These are phyloP conservation scores for Elongisporangium undulatum DNA, from an alignment of 352 stramenopile genomes.

Conservation along the genomic window DNA sequence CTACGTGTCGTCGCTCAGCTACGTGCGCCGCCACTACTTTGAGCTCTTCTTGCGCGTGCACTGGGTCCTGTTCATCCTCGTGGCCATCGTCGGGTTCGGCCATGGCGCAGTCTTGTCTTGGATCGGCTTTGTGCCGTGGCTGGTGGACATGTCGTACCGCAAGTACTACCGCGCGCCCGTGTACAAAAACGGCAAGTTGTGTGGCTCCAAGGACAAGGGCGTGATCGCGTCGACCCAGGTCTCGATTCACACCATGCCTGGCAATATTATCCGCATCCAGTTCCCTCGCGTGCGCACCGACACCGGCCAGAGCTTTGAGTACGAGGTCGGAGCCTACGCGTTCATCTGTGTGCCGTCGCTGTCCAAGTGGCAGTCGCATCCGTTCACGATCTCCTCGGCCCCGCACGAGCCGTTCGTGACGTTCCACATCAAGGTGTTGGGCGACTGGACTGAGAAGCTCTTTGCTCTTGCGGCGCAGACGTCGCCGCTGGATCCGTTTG, in stretches of 20 bases:
- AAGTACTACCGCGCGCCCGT: slow-evolving; percentile 18
- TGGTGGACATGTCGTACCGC: slow-evolving; percentile 35
- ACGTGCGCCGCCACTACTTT: slow-evolving; percentile 44
- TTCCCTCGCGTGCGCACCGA: slow-evolving; percentile 34
- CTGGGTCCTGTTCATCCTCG: slow-evolving; percentile 42
- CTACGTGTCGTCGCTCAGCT: slow-evolving; percentile 25
- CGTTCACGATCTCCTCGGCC: slow-evolving; percentile 83
- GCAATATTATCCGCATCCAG: slow-evolving; percentile 38
- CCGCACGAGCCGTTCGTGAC: slow-evolving; percentile 59
- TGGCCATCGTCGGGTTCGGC: no score
- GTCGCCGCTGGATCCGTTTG: no score
- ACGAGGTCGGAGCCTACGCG: slow-evolving; percentile 58
- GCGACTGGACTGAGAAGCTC: slow-evolving; percentile 53
- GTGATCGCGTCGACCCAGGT: slow-evolving; percentile 26
- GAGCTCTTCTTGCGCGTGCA: slow-evolving; percentile 44
- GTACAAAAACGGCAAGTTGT: slow-evolving; percentile 11
- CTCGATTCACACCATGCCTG: slow-evolving; percentile 17
- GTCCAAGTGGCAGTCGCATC: slow-evolving; percentile 79
- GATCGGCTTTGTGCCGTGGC: slow-evolving; percentile 27
- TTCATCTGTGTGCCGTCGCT: slow-evolving; percentile 81
- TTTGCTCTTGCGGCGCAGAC: no score
- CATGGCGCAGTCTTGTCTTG: slow-evolving; percentile 23
- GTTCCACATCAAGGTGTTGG: slow-evolving; percentile 57
- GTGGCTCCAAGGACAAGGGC: no score
- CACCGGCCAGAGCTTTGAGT: slow-evolving; percentile 27